A percentile compares a stretch with the other conserved stretches of the same genome.
phyloP scores from a whole-genome alignment of 768 basidiomycete species.

The Boletus eberwhitei region DNA sequence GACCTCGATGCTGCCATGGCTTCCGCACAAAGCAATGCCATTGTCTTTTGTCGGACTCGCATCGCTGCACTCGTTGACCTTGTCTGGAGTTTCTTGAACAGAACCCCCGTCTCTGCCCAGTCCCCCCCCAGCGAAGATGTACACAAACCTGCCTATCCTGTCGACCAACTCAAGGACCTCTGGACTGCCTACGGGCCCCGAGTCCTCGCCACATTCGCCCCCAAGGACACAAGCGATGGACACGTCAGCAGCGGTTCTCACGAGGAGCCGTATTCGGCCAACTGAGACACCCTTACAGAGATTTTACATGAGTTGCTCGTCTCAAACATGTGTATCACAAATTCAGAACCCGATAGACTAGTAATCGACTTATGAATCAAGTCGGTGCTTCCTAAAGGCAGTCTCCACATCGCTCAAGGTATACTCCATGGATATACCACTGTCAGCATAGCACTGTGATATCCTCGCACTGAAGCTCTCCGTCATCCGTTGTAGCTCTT shows the following conservation, averaged over 20 bases:
- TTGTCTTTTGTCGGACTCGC: conserved; percentile 55
- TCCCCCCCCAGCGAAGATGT: conserved; percentile 24
- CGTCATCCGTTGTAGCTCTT: conserved; percentile 72
- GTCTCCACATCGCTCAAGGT: conserved; percentile 69
- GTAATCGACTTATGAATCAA: conserved; percentile 18
- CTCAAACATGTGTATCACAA: conserved; percentile 9
- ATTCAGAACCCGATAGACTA: conserved; percentile 5
- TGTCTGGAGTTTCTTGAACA: conserved; percentile 43
- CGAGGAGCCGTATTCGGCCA: conserved; percentile 1
- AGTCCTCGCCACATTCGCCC: conserved; percentile 31
- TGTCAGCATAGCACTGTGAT: conserved; percentile 74
- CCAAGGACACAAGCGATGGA: conserved; percentile 10
- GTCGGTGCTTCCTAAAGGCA: conserved; percentile 67
- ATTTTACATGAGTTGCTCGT: neutral
- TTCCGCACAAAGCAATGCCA: conserved; percentile 48
- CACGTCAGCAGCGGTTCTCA: conserved; percentile 6
- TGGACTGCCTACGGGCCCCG: conserved; percentile 43
- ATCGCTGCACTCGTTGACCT: conserved; percentile 47
- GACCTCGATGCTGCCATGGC: conserved; percentile 58
- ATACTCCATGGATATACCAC: conserved; percentile 72
- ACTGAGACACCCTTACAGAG: conserved; percentile 13
- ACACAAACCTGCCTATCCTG: conserved; percentile 16
- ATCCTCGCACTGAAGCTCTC: conserved; percentile 68
- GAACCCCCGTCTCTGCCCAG: conserved; percentile 24
- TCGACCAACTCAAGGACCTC: conserved; percentile 35